These are phyloP conservation scores for Penicillium sp. DNA, from an alignment of 2,329 filamentous ascomycete genomes.

Conservation along the genomic window DNA sequence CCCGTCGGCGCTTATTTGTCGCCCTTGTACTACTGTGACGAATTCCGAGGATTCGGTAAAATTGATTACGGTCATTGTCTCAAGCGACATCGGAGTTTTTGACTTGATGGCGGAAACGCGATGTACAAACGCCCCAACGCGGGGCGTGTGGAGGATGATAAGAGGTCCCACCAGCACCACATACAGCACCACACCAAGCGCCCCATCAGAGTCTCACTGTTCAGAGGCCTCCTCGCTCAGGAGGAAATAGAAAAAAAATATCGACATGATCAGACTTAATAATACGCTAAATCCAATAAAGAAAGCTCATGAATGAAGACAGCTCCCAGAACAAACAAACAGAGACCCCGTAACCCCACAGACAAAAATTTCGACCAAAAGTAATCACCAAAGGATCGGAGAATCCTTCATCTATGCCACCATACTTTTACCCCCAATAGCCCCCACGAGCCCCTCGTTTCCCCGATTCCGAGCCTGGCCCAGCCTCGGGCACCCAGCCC, in stretches of 20 bases:
- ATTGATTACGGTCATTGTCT: not conserved
- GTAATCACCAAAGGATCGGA: not conserved
- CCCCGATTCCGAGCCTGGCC: not conserved
- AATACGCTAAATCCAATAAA: slow-evolving; percentile 1
- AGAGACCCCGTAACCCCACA: not conserved
- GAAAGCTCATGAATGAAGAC: slow-evolving; percentile 8
- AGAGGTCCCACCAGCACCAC: not conserved
- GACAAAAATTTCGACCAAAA: not conserved
- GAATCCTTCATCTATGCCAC: not conserved
- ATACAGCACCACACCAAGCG: not conserved
- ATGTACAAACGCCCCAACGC: not conserved
- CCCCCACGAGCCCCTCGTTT: not conserved
- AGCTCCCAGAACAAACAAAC: not conserved
- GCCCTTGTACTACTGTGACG: not conserved
- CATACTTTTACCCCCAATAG: not conserved
- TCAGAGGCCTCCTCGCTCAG: not conserved
- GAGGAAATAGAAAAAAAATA: not conserved
- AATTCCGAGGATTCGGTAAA: not conserved
- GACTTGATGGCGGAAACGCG: not conserved
- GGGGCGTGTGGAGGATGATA: not conserved
- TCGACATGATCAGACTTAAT: not conserved
- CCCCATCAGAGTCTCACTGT: not conserved
- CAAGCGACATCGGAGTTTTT: not conserved
- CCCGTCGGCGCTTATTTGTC: not conserved
- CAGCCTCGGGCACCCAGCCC: slow-evolving; percentile 28